phyloP scores from a whole-genome alignment of 2,329 filamentous ascomycete species.

The Dendrostoma leiphaemia region DNA sequence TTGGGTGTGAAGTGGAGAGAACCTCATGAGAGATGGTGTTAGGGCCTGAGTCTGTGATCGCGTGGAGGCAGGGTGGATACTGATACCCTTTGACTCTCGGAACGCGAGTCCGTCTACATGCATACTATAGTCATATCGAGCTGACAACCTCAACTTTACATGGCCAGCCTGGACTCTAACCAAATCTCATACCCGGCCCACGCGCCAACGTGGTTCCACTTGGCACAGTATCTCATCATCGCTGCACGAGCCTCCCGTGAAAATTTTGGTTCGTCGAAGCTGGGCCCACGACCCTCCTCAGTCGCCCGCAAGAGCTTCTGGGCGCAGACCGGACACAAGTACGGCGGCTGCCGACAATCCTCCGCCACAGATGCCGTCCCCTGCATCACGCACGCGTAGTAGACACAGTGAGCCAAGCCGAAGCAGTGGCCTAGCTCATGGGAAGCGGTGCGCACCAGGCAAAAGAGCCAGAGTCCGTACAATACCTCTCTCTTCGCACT shows the following conservation, averaged over 20 bases:
- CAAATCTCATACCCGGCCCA: constrained; percentile 46
- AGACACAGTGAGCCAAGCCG: constrained; percentile 63
- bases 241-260: constrained; percentile 36
- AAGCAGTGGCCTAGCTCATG: constrained; percentile 70
- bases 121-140: no score
- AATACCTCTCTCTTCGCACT: constrained; percentile 13
- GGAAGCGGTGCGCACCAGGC: constrained; percentile 54
- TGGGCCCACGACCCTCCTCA: constrained; percentile 22
- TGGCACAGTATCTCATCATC: constrained; percentile 40
- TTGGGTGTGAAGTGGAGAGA: constrained; percentile 83
- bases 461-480: constrained; percentile 53
- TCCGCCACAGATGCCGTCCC: constrained; percentile 54
- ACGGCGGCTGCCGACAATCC: constrained; percentile 61
- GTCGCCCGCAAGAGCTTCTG: constrained; percentile 45
- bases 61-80: neutral
- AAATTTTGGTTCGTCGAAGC: constrained; percentile 23
- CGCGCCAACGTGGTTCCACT: constrained; percentile 38
- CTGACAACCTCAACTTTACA: no score
- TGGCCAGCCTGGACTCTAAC: constrained; percentile 30
- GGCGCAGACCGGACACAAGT: constrained; percentile 59
- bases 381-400: constrained; percentile 65
- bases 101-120: no score
- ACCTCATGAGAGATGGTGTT: constrained; percentile 75
- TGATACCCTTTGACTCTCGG: neutral
- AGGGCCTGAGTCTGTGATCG: constrained; percentile 22